Evolutionary conservation across 257 asterid species (phyloP).

Genomic region (Cordia subcordata): DNA sequence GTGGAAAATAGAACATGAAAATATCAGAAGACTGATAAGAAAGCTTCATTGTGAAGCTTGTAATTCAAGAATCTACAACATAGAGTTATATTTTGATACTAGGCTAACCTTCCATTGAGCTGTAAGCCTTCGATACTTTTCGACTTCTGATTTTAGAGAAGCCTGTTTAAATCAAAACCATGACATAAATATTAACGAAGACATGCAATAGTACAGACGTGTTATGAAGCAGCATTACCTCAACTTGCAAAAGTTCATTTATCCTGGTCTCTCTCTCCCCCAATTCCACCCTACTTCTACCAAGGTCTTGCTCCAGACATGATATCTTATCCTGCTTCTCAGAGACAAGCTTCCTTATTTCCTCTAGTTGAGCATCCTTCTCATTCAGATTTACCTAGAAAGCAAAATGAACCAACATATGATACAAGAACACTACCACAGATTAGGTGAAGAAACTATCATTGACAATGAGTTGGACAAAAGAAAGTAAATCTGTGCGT

Average conservation of each 20-base stretch:
- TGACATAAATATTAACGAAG: background rate
- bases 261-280: slow-evolving; percentile 54
- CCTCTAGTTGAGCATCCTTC: slow-evolving; percentile 66
- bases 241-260: slow-evolving; percentile 49
- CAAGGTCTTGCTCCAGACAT: slow-evolving; percentile 60
- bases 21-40: background rate
- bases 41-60: background rate
- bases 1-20: background rate
- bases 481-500: no score
- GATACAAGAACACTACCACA: no score
- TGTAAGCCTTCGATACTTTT: slow-evolving; percentile 26
- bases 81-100: background rate
- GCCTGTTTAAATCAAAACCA: slow-evolving; percentile 22
- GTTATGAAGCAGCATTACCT: slow-evolving; percentile 22
- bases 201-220: background rate
- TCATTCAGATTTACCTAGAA: slow-evolving; percentile 39
- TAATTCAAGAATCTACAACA: slow-evolving; percentile 4
- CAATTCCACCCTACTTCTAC: slow-evolving; percentile 57
- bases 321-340: slow-evolving; percentile 57
- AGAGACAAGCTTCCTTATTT: slow-evolving; percentile 41
- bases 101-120: slow-evolving; percentile 23
- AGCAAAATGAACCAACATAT: no score
- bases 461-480: no score
- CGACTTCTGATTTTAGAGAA: slow-evolving; percentile 43
- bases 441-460: no score